Evolutionary conservation across 768 basidiomycete genomes (phyloP), one percentile per base, ranked within the genome.

Genomic region (Termitomyces sp.): DNA sequence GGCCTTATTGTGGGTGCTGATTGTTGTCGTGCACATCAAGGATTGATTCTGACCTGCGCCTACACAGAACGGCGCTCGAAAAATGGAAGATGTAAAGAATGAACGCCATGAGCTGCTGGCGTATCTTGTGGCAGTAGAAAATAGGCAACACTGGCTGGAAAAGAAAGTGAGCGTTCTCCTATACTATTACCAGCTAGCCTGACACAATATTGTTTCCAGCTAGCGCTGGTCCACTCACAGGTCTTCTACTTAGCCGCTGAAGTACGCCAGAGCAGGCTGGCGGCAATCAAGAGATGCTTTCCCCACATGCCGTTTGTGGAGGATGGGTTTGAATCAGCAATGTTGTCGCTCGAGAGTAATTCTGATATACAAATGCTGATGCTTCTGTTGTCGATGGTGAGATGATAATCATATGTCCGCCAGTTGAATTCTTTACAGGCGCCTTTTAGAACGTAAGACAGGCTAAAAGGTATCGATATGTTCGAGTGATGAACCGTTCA

Each of bases 221-320:
- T 63, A 26, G 51, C 57, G 2, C 40, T 53, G 36, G 37, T 62
- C 20, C 63, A 65, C 32, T 51, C 65, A 16, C 69, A 70, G 48
- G 61, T 58, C 22, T 30, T 34, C 18, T 55, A 46, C 18, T 43
- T 69, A 33, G 68, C 69, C 13, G 48, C 62, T 24, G 67, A 69
- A 47, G 64, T 55, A 18, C 59, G 64, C 51, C 58, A 62, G 52
- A 53, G 47, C 18, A 54, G 65, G 20, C 48, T 58, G 32, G 50
- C 37, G 14, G 53, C 57, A 32, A 57, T 68, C 47, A 24, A 34
- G 3, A 54, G 22, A 24, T 16, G 62, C 32, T 66, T 65, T 53
- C 58, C 69, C 30, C 48, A 48, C 16, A 40, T 44, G 18, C 48
- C 47, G 24, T 65, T 64, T 44, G 33, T 65, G 18, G 58, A 61